Conservation (phyloP, 495 filamentous ascomycete genomes). For the Niebla homalea region DNA sequence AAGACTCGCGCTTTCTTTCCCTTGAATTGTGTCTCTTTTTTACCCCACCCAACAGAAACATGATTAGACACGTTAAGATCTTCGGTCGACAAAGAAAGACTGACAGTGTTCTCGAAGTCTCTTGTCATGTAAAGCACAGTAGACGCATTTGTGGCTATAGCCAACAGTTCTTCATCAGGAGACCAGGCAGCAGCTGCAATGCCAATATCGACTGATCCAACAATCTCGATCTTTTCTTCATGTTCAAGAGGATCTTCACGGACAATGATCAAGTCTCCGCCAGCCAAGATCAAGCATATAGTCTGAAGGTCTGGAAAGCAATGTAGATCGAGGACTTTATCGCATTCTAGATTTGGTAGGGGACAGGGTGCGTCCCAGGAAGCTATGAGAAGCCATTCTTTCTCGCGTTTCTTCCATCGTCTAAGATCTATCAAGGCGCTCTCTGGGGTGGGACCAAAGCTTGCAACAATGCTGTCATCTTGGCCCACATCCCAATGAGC, state of each 20-base stretch:
- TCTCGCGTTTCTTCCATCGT: slow-evolving; percentile 33
- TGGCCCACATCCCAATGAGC: slow-evolving; percentile 63
- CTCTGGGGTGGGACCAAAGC: slow-evolving; percentile 55
- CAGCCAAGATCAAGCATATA: slow-evolving; percentile 70
- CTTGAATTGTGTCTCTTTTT: slow-evolving; percentile 94
- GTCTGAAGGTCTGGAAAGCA: slow-evolving; percentile 69
- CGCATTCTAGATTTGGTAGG: slow-evolving; percentile 51
- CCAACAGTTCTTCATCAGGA: slow-evolving; percentile 82
- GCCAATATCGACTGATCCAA: slow-evolving; percentile 84
- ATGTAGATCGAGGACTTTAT: slow-evolving; percentile 63
- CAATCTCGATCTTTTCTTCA: slow-evolving; percentile 76
- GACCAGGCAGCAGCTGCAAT: slow-evolving; percentile 88
- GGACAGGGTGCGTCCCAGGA: slow-evolving; percentile 78
- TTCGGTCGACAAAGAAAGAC: slow-evolving; percentile 52
- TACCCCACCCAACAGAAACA: slow-evolving; percentile 97
- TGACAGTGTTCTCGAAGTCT: slow-evolving; percentile 69
- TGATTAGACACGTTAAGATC: slow-evolving; percentile 84
- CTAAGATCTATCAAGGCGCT: slow-evolving; percentile 54
- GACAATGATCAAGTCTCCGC: slow-evolving; percentile 80
- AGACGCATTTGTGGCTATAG: slow-evolving; percentile 61
- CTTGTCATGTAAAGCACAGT: slow-evolving; percentile 89
- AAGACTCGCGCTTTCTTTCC: slow-evolving; percentile 83
- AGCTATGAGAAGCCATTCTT: slow-evolving; percentile 44
- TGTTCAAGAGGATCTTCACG: slow-evolving; percentile 56
- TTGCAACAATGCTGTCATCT: slow-evolving; percentile 52